Conservation (phyloP, 2,329 filamentous ascomycete species). For the Cephalotrichum gorgonifer region DNA sequence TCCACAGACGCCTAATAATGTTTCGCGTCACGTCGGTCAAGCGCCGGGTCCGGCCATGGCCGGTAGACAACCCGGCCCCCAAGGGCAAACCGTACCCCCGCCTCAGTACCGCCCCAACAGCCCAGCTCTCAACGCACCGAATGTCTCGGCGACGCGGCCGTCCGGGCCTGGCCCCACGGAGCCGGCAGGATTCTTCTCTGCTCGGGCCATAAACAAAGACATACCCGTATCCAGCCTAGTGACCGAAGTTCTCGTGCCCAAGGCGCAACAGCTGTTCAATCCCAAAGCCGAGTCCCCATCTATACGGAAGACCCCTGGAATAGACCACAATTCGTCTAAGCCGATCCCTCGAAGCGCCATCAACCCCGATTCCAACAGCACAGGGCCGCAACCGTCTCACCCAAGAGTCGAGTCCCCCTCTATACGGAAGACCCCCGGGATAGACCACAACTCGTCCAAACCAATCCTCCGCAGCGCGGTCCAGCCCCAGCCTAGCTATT, state of each 20-base stretch:
- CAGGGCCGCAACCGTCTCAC: constrained; percentile 52
- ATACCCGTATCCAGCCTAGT: constrained; percentile 33
- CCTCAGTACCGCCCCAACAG: neutral
- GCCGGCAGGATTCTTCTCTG: constrained; percentile 58
- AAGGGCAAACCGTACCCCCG: neutral
- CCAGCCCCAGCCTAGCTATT: no score
- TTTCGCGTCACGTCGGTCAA: constrained; percentile 1
- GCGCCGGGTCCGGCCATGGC: neutral
- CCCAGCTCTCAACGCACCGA: neutral
- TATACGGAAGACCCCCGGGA: constrained; percentile 77
- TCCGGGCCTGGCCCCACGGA: constrained; percentile 19
- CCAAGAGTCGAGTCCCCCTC: constrained; percentile 71
- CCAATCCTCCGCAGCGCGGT: constrained; percentile 39
- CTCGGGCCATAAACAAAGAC: constrained; percentile 46
- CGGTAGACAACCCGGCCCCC: neutral
- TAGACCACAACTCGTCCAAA: constrained; percentile 70
- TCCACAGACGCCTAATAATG: constrained; percentile 24
- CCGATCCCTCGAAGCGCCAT: constrained; percentile 39
- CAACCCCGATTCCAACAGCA: constrained; percentile 9
- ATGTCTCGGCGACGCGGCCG: constrained; percentile 18
- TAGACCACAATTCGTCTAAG: constrained; percentile 70
- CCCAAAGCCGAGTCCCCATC: constrained; percentile 71
- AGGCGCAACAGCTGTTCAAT: constrained; percentile 52
- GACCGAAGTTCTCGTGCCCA: constrained; percentile 28
- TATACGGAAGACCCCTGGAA: constrained; percentile 77